Percentiles rank a stretch among this genome's conserved stretches.
These are phyloP conservation scores for Cardamine chenopodiifolia DNA, from an alignment of 345 rosid species.

Conservation along the genomic window DNA sequence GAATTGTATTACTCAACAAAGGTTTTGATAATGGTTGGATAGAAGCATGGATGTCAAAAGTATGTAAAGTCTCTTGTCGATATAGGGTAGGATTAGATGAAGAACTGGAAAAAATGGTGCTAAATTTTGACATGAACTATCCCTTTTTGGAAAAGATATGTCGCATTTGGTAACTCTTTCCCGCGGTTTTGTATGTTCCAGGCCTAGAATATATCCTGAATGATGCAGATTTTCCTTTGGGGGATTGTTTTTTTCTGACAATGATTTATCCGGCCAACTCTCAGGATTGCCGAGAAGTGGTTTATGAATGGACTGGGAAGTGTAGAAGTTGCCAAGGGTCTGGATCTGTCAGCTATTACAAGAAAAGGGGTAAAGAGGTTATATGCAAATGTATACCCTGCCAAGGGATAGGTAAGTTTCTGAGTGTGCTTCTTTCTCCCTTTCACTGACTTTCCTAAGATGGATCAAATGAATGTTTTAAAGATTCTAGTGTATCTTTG, in stretches of 20 bases:
- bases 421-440: neutral
- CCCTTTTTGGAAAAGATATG: neutral
- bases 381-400: slow-evolving; percentile 90
- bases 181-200: slow-evolving; percentile 6
- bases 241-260: slow-evolving; percentile 26
- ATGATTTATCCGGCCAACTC: slow-evolving; percentile 10
- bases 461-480: neutral
- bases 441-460: neutral
- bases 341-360: slow-evolving; percentile 80
- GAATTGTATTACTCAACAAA: neutral
- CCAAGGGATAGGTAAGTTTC: slow-evolving; percentile 74
- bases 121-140: neutral
- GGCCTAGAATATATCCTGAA: neutral
- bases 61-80: neutral
- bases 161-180: neutral
- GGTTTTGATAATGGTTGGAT: neutral
- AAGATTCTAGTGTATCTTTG: slow-evolving; percentile 2
- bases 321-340: slow-evolving; percentile 93
- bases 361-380: slow-evolving; percentile 80
- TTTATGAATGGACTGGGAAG: slow-evolving; percentile 96
- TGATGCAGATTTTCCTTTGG: slow-evolving; percentile 14
- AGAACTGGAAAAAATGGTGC: neutral
- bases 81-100: neutral
- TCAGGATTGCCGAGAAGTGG: slow-evolving; percentile 86
- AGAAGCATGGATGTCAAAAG: neutral